These are phyloP conservation scores for Gleditsia sinensis DNA, from an alignment of 306 rosid species.

Conservation along the genomic window DNA sequence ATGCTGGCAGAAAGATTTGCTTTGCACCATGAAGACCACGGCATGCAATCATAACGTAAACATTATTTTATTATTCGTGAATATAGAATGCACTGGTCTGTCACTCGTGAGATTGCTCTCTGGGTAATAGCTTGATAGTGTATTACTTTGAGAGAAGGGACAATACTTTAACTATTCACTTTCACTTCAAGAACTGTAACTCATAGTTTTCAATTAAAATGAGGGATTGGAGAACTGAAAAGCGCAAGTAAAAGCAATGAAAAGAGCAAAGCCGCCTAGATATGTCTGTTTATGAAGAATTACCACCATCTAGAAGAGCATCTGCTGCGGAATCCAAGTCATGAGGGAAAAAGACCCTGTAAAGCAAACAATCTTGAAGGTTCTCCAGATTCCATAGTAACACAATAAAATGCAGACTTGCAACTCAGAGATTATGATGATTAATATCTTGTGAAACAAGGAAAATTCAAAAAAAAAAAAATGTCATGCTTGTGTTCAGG, in stretches of 20 bases:
- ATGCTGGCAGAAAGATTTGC: not conserved
- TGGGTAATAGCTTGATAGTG: slow-evolving; percentile 3
- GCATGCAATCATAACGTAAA: not conserved
- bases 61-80: not conserved
- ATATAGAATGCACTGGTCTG: slow-evolving; percentile 23
- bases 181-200: slow-evolving; percentile 3
- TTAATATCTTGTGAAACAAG: not conserved
- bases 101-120: not conserved
- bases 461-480: not conserved
- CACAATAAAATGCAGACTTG: not conserved
- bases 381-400: slow-evolving; percentile 6
- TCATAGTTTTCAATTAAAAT: slow-evolving; percentile 11
- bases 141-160: not conserved
- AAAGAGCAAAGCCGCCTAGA: not conserved
- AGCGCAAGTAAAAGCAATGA: slow-evolving; percentile 11
- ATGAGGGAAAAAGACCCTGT: slow-evolving; percentile 90
- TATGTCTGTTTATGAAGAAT: slow-evolving; percentile 33
- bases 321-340: slow-evolving; percentile 92
- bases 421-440: not conserved
- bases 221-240: slow-evolving; percentile 18
- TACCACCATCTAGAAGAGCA: slow-evolving; percentile 59
- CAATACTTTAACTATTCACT: slow-evolving; percentile 3
- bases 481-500: not conserved
- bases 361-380: slow-evolving; percentile 23
- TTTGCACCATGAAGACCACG: not conserved